Evolutionary conservation across 2,329 filamentous ascomycete species (phyloP).

Genomic region (Trichophyton schoenleinii): DNA sequence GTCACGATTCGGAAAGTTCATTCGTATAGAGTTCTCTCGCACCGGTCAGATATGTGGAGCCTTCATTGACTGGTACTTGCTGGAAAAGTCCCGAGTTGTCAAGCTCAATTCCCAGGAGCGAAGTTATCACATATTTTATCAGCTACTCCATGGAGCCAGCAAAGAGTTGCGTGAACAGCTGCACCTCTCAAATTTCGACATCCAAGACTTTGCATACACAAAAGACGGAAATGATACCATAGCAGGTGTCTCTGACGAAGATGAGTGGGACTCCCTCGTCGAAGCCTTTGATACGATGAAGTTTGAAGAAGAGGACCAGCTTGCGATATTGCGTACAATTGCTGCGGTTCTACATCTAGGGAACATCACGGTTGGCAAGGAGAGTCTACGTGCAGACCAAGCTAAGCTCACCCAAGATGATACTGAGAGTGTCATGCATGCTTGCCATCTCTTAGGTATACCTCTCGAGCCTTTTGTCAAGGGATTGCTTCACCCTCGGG

Average conservation of each 20-base stretch:
- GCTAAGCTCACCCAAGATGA: conserved; percentile 68
- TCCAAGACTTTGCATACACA: conserved; percentile 86
- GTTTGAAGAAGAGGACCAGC: conserved; percentile 73
- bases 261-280: conserved; percentile 80
- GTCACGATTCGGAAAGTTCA: conserved; percentile 96
- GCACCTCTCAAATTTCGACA: conserved; percentile 58
- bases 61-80: conserved; percentile 95
- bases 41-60: conserved; percentile 85
- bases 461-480: conserved; percentile 73
- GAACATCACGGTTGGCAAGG: conserved; percentile 79
- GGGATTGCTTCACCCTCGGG: conserved; percentile 77
- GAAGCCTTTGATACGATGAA: conserved; percentile 94
- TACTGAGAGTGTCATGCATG: conserved; percentile 59
- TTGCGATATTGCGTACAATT: conserved; percentile 70
- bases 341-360: conserved; percentile 87
- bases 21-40: conserved; percentile 85
- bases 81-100: conserved; percentile 97
- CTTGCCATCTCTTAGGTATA: conserved; percentile 76
- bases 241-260: conserved; percentile 72
- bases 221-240: conserved; percentile 85
- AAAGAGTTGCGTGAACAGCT: conserved; percentile 60
- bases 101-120: conserved; percentile 75
- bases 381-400: conserved; percentile 83
- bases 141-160: conserved; percentile 76
- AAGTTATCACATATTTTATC: conserved; percentile 97